Percentiles rank a stretch among this genome's conserved stretches.
Evolutionary conservation across 805 yeast genomes (phyloP).

Genomic region (Scheffersomyces stipitis): DNA sequence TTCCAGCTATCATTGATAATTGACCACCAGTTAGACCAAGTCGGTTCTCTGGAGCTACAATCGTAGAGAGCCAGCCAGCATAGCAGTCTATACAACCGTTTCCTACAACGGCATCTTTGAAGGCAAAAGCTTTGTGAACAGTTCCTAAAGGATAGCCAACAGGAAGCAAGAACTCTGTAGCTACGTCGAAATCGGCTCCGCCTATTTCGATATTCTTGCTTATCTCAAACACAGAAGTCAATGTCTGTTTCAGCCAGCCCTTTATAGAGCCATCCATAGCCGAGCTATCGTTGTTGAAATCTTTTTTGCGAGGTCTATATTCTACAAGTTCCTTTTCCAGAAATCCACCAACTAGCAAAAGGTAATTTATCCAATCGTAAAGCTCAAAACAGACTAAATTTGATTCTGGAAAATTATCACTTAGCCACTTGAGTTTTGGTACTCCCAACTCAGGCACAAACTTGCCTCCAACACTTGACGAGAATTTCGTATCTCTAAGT

Average conservation of each 20-base stretch:
- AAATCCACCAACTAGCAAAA: slow-evolving; percentile 25
- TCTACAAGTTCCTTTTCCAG: slow-evolving; percentile 1
- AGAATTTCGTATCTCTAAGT: slow-evolving; percentile 17
- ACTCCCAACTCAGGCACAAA: slow-evolving; percentile 60
- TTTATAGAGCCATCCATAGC: slow-evolving; percentile 60
- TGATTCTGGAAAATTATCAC: slow-evolving; percentile 18
- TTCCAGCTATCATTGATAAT: slow-evolving; percentile 58
- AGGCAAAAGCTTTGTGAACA: background rate
- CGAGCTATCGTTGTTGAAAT: background rate
- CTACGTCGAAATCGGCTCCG: slow-evolving; percentile 17
- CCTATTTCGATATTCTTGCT: slow-evolving; percentile 26
- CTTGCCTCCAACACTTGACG: slow-evolving; percentile 38
- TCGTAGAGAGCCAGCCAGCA: slow-evolving; percentile 50
- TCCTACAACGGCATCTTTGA: slow-evolving; percentile 18
- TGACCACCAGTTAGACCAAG: slow-evolving; percentile 1
- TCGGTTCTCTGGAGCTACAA: slow-evolving; percentile 17
- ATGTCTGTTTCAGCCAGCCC: slow-evolving; percentile 46
- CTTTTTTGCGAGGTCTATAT: background rate
- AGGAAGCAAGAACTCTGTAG: slow-evolving; percentile 11
- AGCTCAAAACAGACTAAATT: slow-evolving; percentile 48
- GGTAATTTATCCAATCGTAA: slow-evolving; percentile 46
- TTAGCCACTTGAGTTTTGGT: slow-evolving; percentile 48
- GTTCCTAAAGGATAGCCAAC: slow-evolving; percentile 23
- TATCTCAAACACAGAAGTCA: slow-evolving; percentile 19
- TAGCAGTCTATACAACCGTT: slow-evolving; percentile 63